Evolutionary conservation across 2,329 filamentous ascomycete genomes (phyloP), one percentile per base, ranked within the genome.

Genomic region (Cercospora zeina): DNA sequence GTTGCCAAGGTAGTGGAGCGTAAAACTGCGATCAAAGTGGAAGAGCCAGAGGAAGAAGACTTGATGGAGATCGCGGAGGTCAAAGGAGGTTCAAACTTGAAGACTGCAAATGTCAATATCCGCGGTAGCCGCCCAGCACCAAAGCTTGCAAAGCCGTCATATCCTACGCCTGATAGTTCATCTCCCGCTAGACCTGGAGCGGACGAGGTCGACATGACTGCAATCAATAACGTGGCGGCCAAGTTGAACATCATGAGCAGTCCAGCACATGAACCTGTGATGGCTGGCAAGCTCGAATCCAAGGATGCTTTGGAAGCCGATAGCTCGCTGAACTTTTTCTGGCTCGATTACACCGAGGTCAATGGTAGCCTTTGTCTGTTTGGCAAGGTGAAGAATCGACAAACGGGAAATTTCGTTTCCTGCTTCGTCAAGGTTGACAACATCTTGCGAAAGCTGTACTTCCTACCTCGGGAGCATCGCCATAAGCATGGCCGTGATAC

Each of bases 371-470:
- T 99, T 9, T 97, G 92, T 75, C 83, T 99, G 10, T 97, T 99
- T 73, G 95, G 95, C 66, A 99, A 99, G 74, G 93, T 97, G 24
- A 87, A 92, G 70, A 92, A 97, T 79, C 96, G 93, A 76, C 89
- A 87, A 70, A 90, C 86, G 1, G 87, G 85, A 56, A 81, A 82
- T 47, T 93, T 90, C 73, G 89, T 92, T 63, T 99, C 95, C 77
- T 96, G 92, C 71, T 97, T 99, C 71, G 85, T 97, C 75, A 97
- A 97, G 76, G 82, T 99, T 19, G 93, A 99, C 80, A 97, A 97
- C 69, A 90, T 99, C 63, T 77, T 96, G 58, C 86, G 95, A 63
- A 97, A 96, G 73, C 82, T 99, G 0, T 99, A 88, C 77, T 99
- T 99, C 73, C 81, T 99, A 39, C 95, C 95, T 5, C 89, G 95